phyloP scores from a whole-genome alignment of 768 basidiomycete genomes.

The Heimioporus sp. region DNA sequence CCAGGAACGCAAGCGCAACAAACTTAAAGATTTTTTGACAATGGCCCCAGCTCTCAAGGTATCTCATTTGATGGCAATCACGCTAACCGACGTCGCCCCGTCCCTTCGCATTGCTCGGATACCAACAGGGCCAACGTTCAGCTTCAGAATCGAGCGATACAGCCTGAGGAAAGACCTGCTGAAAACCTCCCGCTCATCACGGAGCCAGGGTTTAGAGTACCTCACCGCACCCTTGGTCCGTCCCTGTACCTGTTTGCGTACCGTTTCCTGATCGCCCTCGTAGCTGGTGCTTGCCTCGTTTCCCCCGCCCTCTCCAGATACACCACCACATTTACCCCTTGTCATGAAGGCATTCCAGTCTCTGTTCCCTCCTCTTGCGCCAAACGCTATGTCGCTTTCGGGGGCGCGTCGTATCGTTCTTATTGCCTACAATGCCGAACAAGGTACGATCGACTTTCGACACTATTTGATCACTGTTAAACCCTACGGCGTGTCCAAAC shows the following conservation, averaged over 20 bases:
- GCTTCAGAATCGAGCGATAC: constrained; percentile 90
- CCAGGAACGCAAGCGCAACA: constrained; percentile 88
- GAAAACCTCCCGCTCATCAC: constrained; percentile 60
- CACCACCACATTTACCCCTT: constrained; percentile 82
- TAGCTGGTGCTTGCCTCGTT: constrained; percentile 89
- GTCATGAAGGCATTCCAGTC: constrained; percentile 96
- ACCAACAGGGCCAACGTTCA: constrained; percentile 89
- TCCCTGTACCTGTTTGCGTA: constrained; percentile 3
- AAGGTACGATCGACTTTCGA: constrained; percentile 85
- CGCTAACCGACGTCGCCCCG: constrained; percentile 80
- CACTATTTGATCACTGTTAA: constrained; percentile 96
- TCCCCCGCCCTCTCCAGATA: constrained; percentile 68
- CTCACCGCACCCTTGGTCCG: constrained; percentile 88
- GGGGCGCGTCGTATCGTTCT: constrained; percentile 94
- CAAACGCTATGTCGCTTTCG: constrained; percentile 74
- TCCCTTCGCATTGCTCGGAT: constrained; percentile 84
- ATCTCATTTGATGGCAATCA: constrained; percentile 91
- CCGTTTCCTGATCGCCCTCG: neutral
- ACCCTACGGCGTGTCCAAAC: constrained; percentile 89
- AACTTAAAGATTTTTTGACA: constrained; percentile 90
- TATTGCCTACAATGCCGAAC: constrained; percentile 84
- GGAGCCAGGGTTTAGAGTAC: constrained; percentile 84
- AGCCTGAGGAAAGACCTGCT: constrained; percentile 85
- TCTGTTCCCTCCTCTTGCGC: constrained; percentile 90
- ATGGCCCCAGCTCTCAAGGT: constrained; percentile 90